Evolutionary conservation across 805 yeast species (phyloP), one percentile per base, ranked within the genome.

Genomic region (Yarrowia divulgata): DNA sequence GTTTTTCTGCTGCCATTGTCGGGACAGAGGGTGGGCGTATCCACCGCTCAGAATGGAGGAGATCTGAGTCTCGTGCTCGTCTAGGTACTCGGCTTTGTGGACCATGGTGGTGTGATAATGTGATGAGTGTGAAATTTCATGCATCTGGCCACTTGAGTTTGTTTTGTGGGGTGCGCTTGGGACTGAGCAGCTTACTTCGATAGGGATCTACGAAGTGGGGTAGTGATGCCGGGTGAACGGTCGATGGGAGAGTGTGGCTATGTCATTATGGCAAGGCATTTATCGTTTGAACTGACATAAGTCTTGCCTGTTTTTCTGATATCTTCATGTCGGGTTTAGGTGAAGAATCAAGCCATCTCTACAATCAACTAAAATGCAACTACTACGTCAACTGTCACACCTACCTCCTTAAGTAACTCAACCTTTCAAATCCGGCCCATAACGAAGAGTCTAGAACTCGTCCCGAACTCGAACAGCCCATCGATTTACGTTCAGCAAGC

Each of bases 1-100:
- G 74, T 93, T 85, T 77, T 89, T 94, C 73, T 85, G 85, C 79
- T 95, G 99, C 99, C 99, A 95, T 77, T 85, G 88, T 74, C 99
- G 85, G 23, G 91, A 76, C 55, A 94, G 83, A 0, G 97, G 96
- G 75, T 93, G 97, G 78, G 91, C 90, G 80, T 93, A 95, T 3
- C 98, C 98, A 70, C 98, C 97, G 71, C 95, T 94, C 52, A 95
- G 83, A 50, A 95, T 81, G 8, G 97, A 90, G 14, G 92, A 84
- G 71, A 91, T 85, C 45, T 84, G 81, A 0, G 93, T 86, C 42
- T 85, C 85, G 32, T 83, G 81, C 1, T 82, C 79, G 18, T 86
- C 85, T 67, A 90, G 80, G 75, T 85, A 93, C 75, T 90, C 88
- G 7, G 97, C 96, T 50, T 82, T 81, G 77, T 91, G 69, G 35